Evolutionary conservation across 331 rosid species (phyloP), one percentile per base, ranked within the genome.

Genomic region (Quercus tomentella): DNA sequence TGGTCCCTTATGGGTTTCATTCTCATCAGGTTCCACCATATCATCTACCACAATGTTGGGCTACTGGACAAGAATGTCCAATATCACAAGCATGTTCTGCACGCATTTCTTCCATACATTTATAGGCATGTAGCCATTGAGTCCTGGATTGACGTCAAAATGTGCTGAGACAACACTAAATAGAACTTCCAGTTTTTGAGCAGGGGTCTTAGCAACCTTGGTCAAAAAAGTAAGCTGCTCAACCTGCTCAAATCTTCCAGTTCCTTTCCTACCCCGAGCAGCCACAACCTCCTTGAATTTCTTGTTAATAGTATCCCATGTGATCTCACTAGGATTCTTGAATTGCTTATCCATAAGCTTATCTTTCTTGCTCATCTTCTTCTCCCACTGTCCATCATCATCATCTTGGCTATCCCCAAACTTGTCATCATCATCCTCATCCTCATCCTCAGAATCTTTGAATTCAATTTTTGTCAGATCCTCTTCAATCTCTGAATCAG

Each of bases 121-220:
- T 37, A 91, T 91, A 45, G 95, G 95, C 95, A 89, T 91, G 69
- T 91, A 90, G 22, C 95, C 95, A 82, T 76, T 91, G 35, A 91
- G 89, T 35, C 93, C 96, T 0, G 93, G 96, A 78, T 93, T 93
- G 49, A 96, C 98, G 84, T 93, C 99, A 78, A 96, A 96, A 78
- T 93, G 99, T 56, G 98, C 96, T 73, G 99, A 93, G 73, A 96
- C 90, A 65, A 93, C 98, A 69, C 93, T 90, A 75, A 93, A 93
- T 68, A 93, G 86, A 73, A 96, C 93, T 86, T 96, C 97, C 70
- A 96, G 91, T 89, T 96, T 96, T 80, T 96, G 99, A 0, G 99
- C 98, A 57, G 99, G 98, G 52, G 99, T 96, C 84, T 96, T 93
- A 2, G 99, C 99, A 72, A 96, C 99, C 82, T 90, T 96, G 5